Conservation (phyloP, 257 asterid species). For the Cordia subcordata region DNA sequence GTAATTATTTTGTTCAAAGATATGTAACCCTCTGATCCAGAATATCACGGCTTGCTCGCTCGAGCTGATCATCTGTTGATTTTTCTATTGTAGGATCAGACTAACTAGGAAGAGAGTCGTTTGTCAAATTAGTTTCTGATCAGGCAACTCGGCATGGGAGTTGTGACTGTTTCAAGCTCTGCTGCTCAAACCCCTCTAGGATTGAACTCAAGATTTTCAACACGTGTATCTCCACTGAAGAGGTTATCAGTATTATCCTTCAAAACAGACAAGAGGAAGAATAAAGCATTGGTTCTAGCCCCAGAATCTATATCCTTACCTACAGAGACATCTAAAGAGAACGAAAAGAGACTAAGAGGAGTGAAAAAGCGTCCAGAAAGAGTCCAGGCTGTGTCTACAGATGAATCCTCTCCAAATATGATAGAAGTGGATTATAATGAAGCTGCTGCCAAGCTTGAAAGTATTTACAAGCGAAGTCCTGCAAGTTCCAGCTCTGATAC, state of each 20-base stretch:
- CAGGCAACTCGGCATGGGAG: constrained; percentile 39
- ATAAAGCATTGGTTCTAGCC: constrained; percentile 45
- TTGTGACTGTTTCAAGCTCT: constrained; percentile 48
- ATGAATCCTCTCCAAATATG: constrained; percentile 45
- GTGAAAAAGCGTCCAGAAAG: constrained; percentile 38
- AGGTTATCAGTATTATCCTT: constrained; percentile 48
- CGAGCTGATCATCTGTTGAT: not conserved
- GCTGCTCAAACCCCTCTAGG: constrained; percentile 35
- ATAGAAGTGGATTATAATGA: constrained; percentile 69
- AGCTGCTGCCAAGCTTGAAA: constrained; percentile 76
- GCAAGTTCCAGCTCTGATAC: constrained; percentile 31
- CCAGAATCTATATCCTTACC: constrained; percentile 51
- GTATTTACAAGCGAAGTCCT: constrained; percentile 51
- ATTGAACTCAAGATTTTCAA: constrained; percentile 28
- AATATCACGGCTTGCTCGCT: too few relatives aligned
- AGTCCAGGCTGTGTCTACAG: constrained; percentile 46
- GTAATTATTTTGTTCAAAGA: too few relatives aligned
- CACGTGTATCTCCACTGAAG: constrained; percentile 40
- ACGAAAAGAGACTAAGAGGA: constrained; percentile 40
- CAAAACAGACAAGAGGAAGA: constrained; percentile 49
- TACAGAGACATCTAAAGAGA: constrained; percentile 45
- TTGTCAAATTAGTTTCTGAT: not conserved
- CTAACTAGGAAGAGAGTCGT: not conserved
- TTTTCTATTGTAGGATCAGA: constrained; percentile 3
- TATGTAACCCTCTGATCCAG: too few relatives aligned